Evolutionary conservation across 1,284 basidiomycete species (phyloP).

Genomic region (Prillingera fragicola): DNA sequence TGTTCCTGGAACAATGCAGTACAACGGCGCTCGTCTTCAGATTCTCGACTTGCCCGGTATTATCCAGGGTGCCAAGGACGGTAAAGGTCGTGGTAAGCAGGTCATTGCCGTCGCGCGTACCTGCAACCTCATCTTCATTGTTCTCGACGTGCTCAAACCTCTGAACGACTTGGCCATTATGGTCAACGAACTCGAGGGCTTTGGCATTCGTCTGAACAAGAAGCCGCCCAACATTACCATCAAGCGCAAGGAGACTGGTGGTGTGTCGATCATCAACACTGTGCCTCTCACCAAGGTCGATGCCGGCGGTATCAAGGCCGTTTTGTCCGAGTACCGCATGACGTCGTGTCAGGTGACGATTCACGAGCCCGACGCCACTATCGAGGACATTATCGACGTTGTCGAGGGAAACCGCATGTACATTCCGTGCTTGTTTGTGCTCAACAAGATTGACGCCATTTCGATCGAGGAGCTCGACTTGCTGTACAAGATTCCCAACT

Average conservation of each 20-base stretch:
- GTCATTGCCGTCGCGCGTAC: conserved; percentile 90
- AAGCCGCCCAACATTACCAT: conserved; percentile 82
- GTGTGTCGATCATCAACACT: conserved; percentile 76
- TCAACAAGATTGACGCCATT: conserved; percentile 86
- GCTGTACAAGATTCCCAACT: conserved; percentile 75
- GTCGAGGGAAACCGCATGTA: conserved; percentile 93
- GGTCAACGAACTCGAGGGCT: conserved; percentile 88
- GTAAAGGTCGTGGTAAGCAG: conserved; percentile 95
- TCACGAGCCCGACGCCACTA: conserved; percentile 83
- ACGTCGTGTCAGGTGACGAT: conserved; percentile 92
- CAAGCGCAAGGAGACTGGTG: conserved; percentile 91
- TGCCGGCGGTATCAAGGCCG: conserved; percentile 92
- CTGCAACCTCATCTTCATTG: conserved; percentile 98
- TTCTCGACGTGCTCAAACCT: conserved; percentile 95
- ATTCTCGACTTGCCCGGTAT: conserved; percentile 60
- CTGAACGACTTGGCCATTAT: conserved; percentile 90
- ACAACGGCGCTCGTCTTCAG: conserved; percentile 59
- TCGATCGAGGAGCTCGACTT: conserved; percentile 98
- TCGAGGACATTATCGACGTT: conserved; percentile 96
- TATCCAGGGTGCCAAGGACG: conserved; percentile 98
- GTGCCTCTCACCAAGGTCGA: conserved; percentile 97
- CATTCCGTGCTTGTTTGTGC: conserved; percentile 81
- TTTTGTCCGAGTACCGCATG: conserved; percentile 83
- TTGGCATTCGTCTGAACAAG: conserved; percentile 95
- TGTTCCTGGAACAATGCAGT: conserved; percentile 84